These are phyloP conservation scores for Ogataea pilisensis DNA, from an alignment of 805 yeast species.

Conservation along the genomic window DNA sequence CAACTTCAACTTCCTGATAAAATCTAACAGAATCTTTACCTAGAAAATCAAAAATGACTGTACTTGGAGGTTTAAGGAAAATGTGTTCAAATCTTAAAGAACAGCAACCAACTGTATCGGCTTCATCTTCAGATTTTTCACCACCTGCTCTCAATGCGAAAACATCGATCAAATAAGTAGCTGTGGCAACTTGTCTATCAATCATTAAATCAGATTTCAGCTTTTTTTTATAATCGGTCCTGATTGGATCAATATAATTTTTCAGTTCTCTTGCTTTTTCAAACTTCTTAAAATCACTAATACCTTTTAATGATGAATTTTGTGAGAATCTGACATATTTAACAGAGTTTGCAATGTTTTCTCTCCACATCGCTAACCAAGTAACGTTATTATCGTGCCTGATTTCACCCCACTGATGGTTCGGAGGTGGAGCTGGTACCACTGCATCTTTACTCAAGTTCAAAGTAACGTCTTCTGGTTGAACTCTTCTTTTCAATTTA, in stretches of 20 bases:
- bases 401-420: conserved; percentile 88
- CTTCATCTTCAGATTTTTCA: conserved; percentile 95
- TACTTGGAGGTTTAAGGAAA: conserved; percentile 78
- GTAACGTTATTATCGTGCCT: conserved; percentile 85
- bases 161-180: conserved; percentile 86
- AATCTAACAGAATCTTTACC: conserved; percentile 95
- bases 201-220: conserved; percentile 74
- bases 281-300: conserved; percentile 85
- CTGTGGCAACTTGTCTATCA: conserved; percentile 89
- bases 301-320: conserved; percentile 85
- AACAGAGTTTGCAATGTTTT: conserved; percentile 75
- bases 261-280: conserved; percentile 89
- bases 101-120: conserved; percentile 98
- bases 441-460: conserved; percentile 71
- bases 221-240: conserved; percentile 68
- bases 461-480: conserved; percentile 84
- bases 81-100: conserved; percentile 89
- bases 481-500: conserved; percentile 76
- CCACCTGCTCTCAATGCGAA: conserved; percentile 98
- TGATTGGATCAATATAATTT: conserved; percentile 62
- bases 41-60: conserved; percentile 83
- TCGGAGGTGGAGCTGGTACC: conserved; percentile 79
- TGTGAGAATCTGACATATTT: conserved; percentile 93
- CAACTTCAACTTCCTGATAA: conserved; percentile 90
- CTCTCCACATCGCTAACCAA: conserved; percentile 98